Base-by-base conservation (phyloP, 2,329 filamentous ascomycete genomes). In the Epichloe aotearoae region DNA sequence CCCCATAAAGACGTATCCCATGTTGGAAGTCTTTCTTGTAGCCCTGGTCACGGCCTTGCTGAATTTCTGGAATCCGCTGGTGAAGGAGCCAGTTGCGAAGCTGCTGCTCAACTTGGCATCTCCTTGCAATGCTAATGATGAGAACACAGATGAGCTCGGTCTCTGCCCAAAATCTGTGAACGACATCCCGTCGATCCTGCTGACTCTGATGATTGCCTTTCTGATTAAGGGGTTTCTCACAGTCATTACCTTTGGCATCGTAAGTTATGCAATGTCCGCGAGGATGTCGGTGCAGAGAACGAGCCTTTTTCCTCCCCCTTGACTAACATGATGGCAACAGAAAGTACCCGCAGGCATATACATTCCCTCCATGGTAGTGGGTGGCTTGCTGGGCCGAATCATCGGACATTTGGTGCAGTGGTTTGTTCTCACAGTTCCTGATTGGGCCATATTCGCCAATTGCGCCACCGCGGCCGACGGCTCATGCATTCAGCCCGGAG, bases 341-440 rank as follows among this genome's bases (percentile, higher is more conserved):
- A 97, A 97, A 74, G 83, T 97, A 0, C 93, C 93, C 10, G 89
- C 91, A 1, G 93, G 93, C 55, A 96, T 98, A 58, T 98, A 98
- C 60, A 90, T 98, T 2, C 93, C 93, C 3, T 96, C 91, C 59
- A 98, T 98, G 93, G 93, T 97, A 30, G 88, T 97, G 17, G 93
- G 93, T 56, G 93, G 93, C 61, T 72, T 98, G 17, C 83, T 95
- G 72, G 91, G 91, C 33, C 83, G 91, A 7, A 82, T 93, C 43
- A 79, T 95, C 12, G 93, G 93, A 1, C 93, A 97, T 64, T 66
- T 83, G 6, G 82, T 90, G 0, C 91, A 97, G 64, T 89, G 86
- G 68, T 67, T 87, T 49, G 88, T 91, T 5, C 73, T 94, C 51
- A 77, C 76, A 33, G 86, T 83, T 61, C 86, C 88, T 0, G 69